Evolutionary conservation across 2,329 filamentous ascomycete species (phyloP).

Genomic region (Phaeoacremonium minimum): DNA sequence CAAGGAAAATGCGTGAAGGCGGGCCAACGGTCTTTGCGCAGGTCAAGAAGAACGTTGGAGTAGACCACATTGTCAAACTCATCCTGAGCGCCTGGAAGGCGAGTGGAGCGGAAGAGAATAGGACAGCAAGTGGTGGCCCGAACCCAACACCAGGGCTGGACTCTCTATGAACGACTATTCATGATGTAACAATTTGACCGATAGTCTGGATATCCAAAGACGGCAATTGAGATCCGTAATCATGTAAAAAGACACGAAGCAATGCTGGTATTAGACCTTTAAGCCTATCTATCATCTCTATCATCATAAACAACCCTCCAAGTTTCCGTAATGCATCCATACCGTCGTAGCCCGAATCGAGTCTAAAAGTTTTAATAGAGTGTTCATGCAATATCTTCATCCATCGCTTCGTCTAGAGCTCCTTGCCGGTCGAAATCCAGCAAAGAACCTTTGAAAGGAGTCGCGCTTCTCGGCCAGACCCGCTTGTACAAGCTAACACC

Average conservation of each 20-base stretch:
- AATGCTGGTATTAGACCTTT: too few relatives aligned
- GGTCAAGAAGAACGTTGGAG: constrained; percentile 86
- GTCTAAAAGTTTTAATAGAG: too few relatives aligned
- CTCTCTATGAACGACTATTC: too few relatives aligned
- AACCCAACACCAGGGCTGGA: constrained; percentile 53
- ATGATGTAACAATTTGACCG: too few relatives aligned
- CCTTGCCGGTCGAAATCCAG: constrained; percentile 23
- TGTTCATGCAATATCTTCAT: constrained; percentile 29
- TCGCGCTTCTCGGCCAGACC: constrained; percentile 72
- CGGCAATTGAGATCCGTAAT: too few relatives aligned
- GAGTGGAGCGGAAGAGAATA: constrained; percentile 69
- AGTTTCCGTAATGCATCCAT: constrained; percentile 5
- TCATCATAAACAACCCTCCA: constrained; percentile 2
- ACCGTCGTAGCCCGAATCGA: too few relatives aligned
- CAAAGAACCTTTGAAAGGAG: constrained; percentile 36
- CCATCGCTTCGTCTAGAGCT: constrained; percentile 30
- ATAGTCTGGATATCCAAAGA: too few relatives aligned
- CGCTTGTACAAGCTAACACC: constrained; percentile 87
- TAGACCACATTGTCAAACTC: constrained; percentile 82
- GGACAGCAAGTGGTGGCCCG: constrained; percentile 51
- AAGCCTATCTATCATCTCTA: not conserved
- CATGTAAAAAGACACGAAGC: too few relatives aligned
- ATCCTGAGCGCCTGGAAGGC: constrained; percentile 90
- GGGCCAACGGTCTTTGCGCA: constrained; percentile 94
- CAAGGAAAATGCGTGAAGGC: constrained; percentile 89